Conservation (phyloP, 2,329 filamentous ascomycete species). For the Ceratocystis huliohia region DNA sequence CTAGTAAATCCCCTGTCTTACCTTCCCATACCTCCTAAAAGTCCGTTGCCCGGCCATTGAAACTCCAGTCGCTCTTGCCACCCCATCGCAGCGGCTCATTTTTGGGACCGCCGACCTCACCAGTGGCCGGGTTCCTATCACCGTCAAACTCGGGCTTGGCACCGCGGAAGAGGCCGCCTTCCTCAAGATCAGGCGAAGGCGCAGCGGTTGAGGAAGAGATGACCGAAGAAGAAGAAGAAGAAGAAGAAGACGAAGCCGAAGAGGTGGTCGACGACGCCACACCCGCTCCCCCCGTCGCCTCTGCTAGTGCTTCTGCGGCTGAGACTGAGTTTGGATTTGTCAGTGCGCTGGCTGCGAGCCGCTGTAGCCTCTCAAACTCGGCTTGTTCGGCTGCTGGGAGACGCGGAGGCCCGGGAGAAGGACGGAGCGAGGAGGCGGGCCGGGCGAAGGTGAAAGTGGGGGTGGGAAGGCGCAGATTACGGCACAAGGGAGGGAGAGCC, state of each 20-base stretch:
- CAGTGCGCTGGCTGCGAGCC: constrained; percentile 38
- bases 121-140: constrained; percentile 82
- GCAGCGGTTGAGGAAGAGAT: constrained; percentile 23
- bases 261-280: constrained; percentile 20
- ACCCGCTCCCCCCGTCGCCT: constrained; percentile 26
- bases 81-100: constrained; percentile 93
- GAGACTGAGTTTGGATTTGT: constrained; percentile 27
- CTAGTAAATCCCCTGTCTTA: not conserved
- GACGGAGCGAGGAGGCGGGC: constrained; percentile 33
- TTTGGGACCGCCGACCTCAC: constrained; percentile 92
- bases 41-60: constrained; percentile 88
- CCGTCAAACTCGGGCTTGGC: constrained; percentile 86
- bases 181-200: constrained; percentile 34
- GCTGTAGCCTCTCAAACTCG: constrained; percentile 77
- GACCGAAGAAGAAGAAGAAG: constrained; percentile 21
- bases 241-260: not conserved
- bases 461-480: constrained; percentile 14
- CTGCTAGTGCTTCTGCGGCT: constrained; percentile 23
- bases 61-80: constrained; percentile 66
- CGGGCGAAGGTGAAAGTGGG: constrained; percentile 18
- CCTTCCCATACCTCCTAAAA: constrained; percentile 40
- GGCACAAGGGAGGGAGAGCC: constrained; percentile 22
- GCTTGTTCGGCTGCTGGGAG: constrained; percentile 82
- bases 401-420: constrained; percentile 62
- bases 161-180: constrained; percentile 58